These are phyloP conservation scores for Saksenaea vasiformis DNA, from an alignment of 371 early-diverging fungal genomes.

Conservation along the genomic window DNA sequence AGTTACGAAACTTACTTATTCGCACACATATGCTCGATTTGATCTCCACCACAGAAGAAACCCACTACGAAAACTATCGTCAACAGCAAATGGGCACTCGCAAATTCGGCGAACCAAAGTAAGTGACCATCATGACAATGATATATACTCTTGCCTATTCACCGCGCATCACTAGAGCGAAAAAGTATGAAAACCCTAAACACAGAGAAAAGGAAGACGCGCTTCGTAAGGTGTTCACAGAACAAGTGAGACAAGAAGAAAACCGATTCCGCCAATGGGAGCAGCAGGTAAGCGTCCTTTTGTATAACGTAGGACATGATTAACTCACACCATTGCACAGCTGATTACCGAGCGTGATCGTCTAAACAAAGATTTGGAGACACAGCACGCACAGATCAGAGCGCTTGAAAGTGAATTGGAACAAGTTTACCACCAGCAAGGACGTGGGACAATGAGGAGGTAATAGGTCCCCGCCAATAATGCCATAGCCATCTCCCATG, in stretches of 20 bases:
- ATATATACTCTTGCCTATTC: neutral
- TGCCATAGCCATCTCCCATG: neutral
- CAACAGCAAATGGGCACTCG: slow-evolving; percentile 82
- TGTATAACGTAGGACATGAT: neutral
- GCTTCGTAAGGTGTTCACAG: slow-evolving; percentile 90
- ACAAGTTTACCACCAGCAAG: slow-evolving; percentile 43
- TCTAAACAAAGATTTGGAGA: slow-evolving; percentile 95
- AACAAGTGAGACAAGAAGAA: slow-evolving; percentile 94
- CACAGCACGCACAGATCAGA: slow-evolving; percentile 91
- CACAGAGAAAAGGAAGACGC: slow-evolving; percentile 95
- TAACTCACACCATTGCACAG: slow-evolving; percentile 10
- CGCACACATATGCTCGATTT: slow-evolving; percentile 95
- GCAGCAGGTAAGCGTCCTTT: slow-evolving; percentile 68
- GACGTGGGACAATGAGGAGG: slow-evolving; percentile 46
- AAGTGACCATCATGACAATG: slow-evolving; percentile 7
- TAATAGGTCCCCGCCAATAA: slow-evolving; percentile 10
- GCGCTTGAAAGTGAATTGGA: slow-evolving; percentile 87
- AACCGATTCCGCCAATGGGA: slow-evolving; percentile 97
- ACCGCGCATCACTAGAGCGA: slow-evolving; percentile 32
- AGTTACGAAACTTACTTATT: slow-evolving; percentile 92
- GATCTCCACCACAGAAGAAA: slow-evolving; percentile 87
- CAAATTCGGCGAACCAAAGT: slow-evolving; percentile 81
- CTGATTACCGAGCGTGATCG: slow-evolving; percentile 96
- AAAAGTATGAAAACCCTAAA: slow-evolving; percentile 76
- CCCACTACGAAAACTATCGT: slow-evolving; percentile 92